Conservation (phyloP, 495 filamentous ascomycete genomes). For the Lasiosphaeria hispida region DNA sequence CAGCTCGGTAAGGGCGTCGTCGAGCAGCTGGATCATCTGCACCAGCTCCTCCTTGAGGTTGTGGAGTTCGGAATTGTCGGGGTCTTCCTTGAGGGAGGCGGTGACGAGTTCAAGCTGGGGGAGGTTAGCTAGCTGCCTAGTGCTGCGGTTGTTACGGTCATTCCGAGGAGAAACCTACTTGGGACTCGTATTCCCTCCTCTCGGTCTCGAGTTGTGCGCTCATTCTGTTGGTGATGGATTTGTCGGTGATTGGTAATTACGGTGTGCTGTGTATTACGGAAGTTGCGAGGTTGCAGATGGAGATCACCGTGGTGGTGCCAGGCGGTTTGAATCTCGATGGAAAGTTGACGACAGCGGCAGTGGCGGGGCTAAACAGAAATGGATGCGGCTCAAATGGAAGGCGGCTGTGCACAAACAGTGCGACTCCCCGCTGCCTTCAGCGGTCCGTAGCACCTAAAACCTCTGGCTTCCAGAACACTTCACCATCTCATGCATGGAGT, state of each 20-base stretch:
- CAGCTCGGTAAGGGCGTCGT: conserved; percentile 74
- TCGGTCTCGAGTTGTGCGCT: conserved; percentile 64
- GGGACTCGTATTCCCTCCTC: conserved; percentile 76
- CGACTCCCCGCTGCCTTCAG: too few relatives aligned
- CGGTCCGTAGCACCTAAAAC: too few relatives aligned
- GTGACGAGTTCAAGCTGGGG: conserved; percentile 76
- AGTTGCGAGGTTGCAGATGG: too few relatives aligned
- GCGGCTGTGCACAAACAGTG: too few relatives aligned
- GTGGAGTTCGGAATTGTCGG: conserved; percentile 77
- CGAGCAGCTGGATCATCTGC: conserved; percentile 75
- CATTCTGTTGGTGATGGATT: conserved; percentile 13
- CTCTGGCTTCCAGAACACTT: too few relatives aligned
- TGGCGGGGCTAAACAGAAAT: too few relatives aligned
- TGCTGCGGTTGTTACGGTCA: neutral
- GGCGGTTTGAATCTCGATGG: too few relatives aligned
- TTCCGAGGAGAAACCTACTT: conserved; percentile 50
- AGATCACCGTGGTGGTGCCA: too few relatives aligned
- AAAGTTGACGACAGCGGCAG: too few relatives aligned
- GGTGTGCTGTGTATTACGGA: neutral
- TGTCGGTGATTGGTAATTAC: neutral
- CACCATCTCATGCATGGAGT: too few relatives aligned
- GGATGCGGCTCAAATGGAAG: too few relatives aligned
- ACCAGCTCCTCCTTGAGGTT: conserved; percentile 78
- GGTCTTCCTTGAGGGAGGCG: conserved; percentile 73
- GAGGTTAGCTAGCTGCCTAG: conserved; percentile 9